Percentiles rank a stretch among this genome's conserved stretches.
Conservation (phyloP, 2,329 filamentous ascomycete species). For the Graphilbum fragrans region DNA sequence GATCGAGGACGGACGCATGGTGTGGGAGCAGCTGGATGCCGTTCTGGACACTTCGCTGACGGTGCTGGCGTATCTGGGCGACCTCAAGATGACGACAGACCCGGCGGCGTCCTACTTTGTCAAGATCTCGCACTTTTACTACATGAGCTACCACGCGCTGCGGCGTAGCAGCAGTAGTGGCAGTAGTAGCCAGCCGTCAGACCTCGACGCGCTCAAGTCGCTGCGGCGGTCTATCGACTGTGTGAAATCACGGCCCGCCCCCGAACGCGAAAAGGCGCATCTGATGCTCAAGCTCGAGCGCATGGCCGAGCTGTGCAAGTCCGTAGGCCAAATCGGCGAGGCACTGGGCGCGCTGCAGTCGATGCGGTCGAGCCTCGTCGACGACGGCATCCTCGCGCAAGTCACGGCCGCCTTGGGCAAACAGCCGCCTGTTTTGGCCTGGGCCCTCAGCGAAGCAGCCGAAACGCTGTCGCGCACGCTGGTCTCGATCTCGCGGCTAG, state of each 20-base stretch:
- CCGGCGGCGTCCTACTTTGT: slow-evolving; percentile 33
- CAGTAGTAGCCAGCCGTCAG: too few relatives aligned
- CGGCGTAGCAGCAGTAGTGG: slow-evolving; percentile 25
- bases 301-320: slow-evolving; percentile 48
- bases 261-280: slow-evolving; percentile 47
- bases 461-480: slow-evolving; percentile 46
- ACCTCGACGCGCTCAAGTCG: slow-evolving; percentile 33
- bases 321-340: slow-evolving; percentile 39
- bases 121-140: slow-evolving; percentile 62
- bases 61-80: slow-evolving; percentile 40
- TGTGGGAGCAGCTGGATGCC: slow-evolving; percentile 45
- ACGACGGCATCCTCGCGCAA: slow-evolving; percentile 40
- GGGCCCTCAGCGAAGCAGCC: slow-evolving; percentile 37
- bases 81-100: slow-evolving; percentile 18
- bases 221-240: slow-evolving; percentile 53
- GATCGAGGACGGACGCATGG: slow-evolving; percentile 31
- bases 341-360: slow-evolving; percentile 45
- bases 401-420: slow-evolving; percentile 38
- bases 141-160: slow-evolving; percentile 44
- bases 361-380: slow-evolving; percentile 50
- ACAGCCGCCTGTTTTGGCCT: slow-evolving; percentile 38
- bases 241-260: slow-evolving; percentile 38
- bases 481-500: slow-evolving; percentile 46
- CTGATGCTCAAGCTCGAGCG: slow-evolving; percentile 53
- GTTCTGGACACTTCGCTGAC: slow-evolving; percentile 42